Base-by-base conservation (phyloP, 305 asterid genomes). In the Euphrasia arctica region DNA sequence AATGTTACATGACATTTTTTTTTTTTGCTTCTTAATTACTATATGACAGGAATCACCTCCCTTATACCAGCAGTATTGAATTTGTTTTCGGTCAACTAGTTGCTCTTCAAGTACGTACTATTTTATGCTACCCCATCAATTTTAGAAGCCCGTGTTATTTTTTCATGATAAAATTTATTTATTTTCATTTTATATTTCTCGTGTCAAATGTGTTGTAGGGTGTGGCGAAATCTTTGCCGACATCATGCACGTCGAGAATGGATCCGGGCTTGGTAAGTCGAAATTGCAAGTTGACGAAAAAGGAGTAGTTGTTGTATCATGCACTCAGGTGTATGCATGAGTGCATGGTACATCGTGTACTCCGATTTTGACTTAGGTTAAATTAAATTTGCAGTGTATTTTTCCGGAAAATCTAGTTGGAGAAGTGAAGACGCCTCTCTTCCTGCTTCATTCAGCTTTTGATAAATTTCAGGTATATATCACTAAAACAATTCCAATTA, bases 81-180 rank as follows among this genome's bases (percentile, higher is more conserved):
- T 11, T 1, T 0, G 2, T 27, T n/a, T 75, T 29, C 28, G 64
- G 48, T 4, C 10, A 13, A 4, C 9, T 62, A 2, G 58, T 74
- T 32, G 11, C 11, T 28, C 62, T 63, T 10, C 86, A 81, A 64
- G 86, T 81, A 81, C 64, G 86, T 81, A 81, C 1, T 66, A 4
- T 65, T 45, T 25, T 34, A 1, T 28, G 11, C 41, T 11, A 10
- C 51, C 51, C 12, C 50, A 9, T 12, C 14, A 43, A 43, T 43
- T 43, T 11, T 12, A 9, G 5, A 43, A 36, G 42, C 8, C 5
- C 50, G 11, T 43, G 10, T 43, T 10, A 18, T 43, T 2, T 12
- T 0, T 45, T 12, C 5, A 3, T 10, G 5, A 12, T 31, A 31
- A 2, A 31, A 31, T 31, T 31, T 31, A 4, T 31, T 3, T 31